These are phyloP conservation scores for Cryphonectria radicalis DNA, from an alignment of 2,329 filamentous ascomycete genomes.

Conservation along the genomic window DNA sequence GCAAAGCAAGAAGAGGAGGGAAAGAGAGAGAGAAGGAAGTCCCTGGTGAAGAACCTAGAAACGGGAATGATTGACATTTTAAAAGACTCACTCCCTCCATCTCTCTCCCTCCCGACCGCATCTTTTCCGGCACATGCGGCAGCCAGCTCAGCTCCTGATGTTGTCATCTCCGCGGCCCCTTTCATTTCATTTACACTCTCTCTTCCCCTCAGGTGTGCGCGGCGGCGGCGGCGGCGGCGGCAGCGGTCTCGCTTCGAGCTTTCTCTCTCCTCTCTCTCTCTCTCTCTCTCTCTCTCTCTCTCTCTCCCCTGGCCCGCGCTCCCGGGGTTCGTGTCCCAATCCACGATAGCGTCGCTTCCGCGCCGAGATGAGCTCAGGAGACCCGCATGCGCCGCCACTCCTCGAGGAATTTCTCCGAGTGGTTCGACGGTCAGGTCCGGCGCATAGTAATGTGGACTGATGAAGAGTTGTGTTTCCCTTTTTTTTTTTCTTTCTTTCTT, in stretches of 20 bases:
- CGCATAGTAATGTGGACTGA: background rate
- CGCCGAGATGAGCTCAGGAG: slow-evolving; percentile 18
- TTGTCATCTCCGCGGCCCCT: background rate
- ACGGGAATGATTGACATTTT: background rate
- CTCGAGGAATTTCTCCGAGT: slow-evolving; percentile 10
- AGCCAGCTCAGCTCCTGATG: background rate
- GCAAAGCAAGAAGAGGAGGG: background rate
- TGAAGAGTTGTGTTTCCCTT: background rate
- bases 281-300: background rate
- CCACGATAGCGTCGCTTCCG: slow-evolving; percentile 9
- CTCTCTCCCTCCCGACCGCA: no score
- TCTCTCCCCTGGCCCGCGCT: background rate
- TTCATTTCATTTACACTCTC: background rate
- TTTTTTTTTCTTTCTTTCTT: background rate
- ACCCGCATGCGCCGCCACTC: background rate
- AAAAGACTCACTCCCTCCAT: background rate
- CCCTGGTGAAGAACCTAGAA: background rate
- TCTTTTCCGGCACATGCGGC: background rate
- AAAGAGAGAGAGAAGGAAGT: background rate
- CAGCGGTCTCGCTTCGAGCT: no score
- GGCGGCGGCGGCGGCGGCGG: no score
- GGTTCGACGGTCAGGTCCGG: background rate
- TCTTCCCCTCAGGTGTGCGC: background rate
- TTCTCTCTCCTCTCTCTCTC: background rate
- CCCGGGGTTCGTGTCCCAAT: slow-evolving; percentile 10